Conservation (phyloP, 1,139 yeast genomes). For the Barnettozyma hawaiiensis region DNA sequence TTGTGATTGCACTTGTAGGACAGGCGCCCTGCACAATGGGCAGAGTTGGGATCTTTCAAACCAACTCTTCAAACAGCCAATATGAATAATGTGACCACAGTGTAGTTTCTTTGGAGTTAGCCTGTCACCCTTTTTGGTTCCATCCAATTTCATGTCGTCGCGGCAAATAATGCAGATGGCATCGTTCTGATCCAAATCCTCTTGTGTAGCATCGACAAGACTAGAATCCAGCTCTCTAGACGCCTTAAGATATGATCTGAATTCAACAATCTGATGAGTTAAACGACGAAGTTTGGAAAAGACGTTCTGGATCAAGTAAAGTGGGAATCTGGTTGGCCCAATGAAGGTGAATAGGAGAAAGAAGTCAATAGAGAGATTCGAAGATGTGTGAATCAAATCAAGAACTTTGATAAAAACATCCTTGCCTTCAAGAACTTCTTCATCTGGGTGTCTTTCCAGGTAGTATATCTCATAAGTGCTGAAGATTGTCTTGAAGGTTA, state of each 20-base stretch:
- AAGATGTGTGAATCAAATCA: conserved; percentile 44
- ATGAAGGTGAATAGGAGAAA: conserved; percentile 45
- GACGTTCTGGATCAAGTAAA: conserved; percentile 64
- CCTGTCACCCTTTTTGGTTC: conserved; percentile 34
- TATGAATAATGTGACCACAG: conserved; percentile 86
- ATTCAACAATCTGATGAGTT: conserved; percentile 44
- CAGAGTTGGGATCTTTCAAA: conserved; percentile 85
- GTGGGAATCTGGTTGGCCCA: conserved; percentile 49
- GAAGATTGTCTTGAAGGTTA: conserved; percentile 44
- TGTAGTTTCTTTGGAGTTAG: conserved; percentile 65
- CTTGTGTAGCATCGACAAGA: conserved; percentile 53
- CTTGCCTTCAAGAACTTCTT: conserved; percentile 71
- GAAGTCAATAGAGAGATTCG: conserved; percentile 44
- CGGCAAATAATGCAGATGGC: conserved; percentile 78
- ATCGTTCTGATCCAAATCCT: conserved; percentile 56
- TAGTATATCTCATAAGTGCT: conserved; percentile 53
- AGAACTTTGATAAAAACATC: conserved; percentile 53
- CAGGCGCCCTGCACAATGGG: conserved; percentile 86
- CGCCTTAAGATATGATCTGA: conserved; percentile 53
- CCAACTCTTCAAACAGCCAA: conserved; percentile 92
- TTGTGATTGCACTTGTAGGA: conserved; percentile 29
- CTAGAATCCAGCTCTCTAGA: conserved; percentile 60
- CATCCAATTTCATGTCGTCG: conserved; percentile 61
- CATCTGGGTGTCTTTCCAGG: conserved; percentile 44
- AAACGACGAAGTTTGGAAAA: conserved; percentile 48